Evolutionary conservation across 306 rosid species (phyloP), one percentile per base, ranked within the genome.

Genomic region (Potentilla sterilis): DNA sequence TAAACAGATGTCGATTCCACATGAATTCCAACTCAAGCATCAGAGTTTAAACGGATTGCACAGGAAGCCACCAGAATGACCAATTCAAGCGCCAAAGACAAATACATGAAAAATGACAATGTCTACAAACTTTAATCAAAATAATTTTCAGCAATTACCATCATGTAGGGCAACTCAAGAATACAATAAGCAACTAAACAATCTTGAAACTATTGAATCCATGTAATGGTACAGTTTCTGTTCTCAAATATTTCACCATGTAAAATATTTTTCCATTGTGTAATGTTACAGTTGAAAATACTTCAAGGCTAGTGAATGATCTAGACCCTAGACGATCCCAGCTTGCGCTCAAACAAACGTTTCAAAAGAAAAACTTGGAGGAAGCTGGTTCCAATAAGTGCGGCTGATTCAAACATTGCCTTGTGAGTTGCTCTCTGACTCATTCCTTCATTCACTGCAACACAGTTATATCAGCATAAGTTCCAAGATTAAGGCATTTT

Each of bases 381-480:
- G 57, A 83, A 78, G 80, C 97, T 89, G 9, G 90, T 92, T 35
- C 93, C 97, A 44, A 92, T 74, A 8, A 95, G 82, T 4, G 97
- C 93, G 0, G 72, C 86, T 11, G 98, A 89, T 83, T 95, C 98
- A 62, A 95, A 81, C 46, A 92, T 28, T 72, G 92, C 96, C 83
- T 92, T 92, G 77, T 89, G 92, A 5, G 93, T 18, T 79, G 98
- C 96, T 83, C 98, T 88, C 47, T 72, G 77, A 85, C 97, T 81
- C 97, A 96, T 90, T 72, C 85, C 97, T 18, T 90, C 97, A 64
- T 96, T 96, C 83, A 90, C 99, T 92, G 92, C 89, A 88, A 38
- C 52, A 22, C 74, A 83, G n/a, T 74, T 19, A 74, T 32, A 46
- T 28, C 9, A n/a, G n/a, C 38, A 32, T 28, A 48, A 9, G 22